Percentiles rank a stretch among this genome's conserved stretches.
These are phyloP conservation scores for Penicillium crystallinum DNA, from an alignment of 495 filamentous ascomycete genomes.

Conservation along the genomic window DNA sequence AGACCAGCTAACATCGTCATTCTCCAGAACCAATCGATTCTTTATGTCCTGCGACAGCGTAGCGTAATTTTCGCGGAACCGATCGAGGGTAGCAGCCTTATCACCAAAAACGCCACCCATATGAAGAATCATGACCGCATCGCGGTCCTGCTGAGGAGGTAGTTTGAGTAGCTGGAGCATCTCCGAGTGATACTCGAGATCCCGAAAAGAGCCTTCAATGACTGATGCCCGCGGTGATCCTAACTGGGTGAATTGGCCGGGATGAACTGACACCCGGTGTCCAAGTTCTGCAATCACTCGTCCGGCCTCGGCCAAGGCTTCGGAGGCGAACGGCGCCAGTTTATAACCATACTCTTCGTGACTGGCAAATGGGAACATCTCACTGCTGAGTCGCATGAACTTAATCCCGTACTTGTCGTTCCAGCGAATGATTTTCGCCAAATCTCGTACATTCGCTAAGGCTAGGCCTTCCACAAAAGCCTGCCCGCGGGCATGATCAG, in stretches of 20 bases:
- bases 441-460: constrained; percentile 75
- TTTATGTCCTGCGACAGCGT: constrained; percentile 63
- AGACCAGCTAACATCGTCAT: constrained; percentile 86
- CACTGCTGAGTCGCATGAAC: constrained; percentile 86
- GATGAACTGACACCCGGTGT: constrained; percentile 85
- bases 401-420: constrained; percentile 91
- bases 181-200: constrained; percentile 88
- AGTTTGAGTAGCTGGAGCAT: constrained; percentile 73
- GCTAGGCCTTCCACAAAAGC: constrained; percentile 72
- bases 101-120: constrained; percentile 92
- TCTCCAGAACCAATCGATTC: constrained; percentile 81
- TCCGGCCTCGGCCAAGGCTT: constrained; percentile 71
- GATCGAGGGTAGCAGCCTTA: constrained; percentile 72
- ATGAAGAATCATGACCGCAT: constrained; percentile 93
- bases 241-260: constrained; percentile 89
- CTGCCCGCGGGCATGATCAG: constrained; percentile 57
- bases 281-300: constrained; percentile 73
- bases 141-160: constrained; percentile 72
- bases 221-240: constrained; percentile 74
- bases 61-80: constrained; percentile 77
- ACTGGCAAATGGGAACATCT: constrained; percentile 96
- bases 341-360: constrained; percentile 85
- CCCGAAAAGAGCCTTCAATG: constrained; percentile 67
- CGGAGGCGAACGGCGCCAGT: constrained; percentile 77
- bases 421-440: constrained; percentile 84